A percentile compares a stretch with the other conserved stretches of the same genome.
Evolutionary conservation across 2,329 filamentous ascomycete genomes (phyloP).

Genomic region (Anthostomella pinea): DNA sequence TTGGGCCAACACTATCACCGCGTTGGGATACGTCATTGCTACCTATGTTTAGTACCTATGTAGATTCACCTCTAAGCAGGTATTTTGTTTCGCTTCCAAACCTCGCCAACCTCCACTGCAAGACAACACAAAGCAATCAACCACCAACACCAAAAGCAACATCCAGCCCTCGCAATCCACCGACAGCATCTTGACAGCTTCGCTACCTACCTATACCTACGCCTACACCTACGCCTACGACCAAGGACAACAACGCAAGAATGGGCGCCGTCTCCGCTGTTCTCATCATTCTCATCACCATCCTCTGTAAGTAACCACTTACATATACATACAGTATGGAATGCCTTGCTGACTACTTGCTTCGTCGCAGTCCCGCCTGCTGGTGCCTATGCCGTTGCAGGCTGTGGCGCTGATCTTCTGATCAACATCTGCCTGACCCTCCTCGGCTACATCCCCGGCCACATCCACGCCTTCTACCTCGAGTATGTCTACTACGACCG

Average conservation of each 20-base stretch:
- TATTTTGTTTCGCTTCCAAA: too few relatives aligned
- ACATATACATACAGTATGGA: too few relatives aligned
- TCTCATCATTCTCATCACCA: constrained; percentile 49
- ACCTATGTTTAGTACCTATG: too few relatives aligned
- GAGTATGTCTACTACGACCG: constrained; percentile 82
- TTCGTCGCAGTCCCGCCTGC: constrained; percentile 70
- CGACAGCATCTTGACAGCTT: too few relatives aligned
- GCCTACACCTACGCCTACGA: neutral
- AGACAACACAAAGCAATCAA: too few relatives aligned
- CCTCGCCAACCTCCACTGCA: too few relatives aligned
- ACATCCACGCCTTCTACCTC: constrained; percentile 77
- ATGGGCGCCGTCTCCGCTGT: constrained; percentile 51
- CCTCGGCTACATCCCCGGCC: constrained; percentile 71
- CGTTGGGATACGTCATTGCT: too few relatives aligned
- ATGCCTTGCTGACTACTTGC: too few relatives aligned
- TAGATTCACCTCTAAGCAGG: too few relatives aligned
- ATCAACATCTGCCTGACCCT: constrained; percentile 67
- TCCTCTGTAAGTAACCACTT: constrained; percentile 54
- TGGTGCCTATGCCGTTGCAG: constrained; percentile 61
- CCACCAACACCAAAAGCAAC: too few relatives aligned
- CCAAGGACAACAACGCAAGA: neutral
- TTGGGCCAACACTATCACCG: too few relatives aligned
- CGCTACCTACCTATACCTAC: neutral
- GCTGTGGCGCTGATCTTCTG: constrained; percentile 62
- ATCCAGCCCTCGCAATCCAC: too few relatives aligned